phyloP scores from a whole-genome alignment of 441 rosid genomes.

The Euphorbia corollata region DNA sequence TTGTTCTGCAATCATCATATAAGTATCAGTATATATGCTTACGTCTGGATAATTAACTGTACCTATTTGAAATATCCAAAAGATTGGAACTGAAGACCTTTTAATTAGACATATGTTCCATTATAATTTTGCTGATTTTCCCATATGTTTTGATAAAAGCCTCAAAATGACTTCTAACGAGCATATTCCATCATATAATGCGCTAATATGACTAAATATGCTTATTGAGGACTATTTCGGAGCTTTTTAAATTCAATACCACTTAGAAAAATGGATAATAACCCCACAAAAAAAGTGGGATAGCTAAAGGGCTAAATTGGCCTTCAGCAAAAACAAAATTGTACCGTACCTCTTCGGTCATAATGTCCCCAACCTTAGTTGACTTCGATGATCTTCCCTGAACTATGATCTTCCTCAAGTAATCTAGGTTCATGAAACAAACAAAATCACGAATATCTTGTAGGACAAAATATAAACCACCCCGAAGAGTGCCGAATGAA shows the following conservation, averaged over 20 bases:
- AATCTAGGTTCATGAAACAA: constrained; percentile 41
- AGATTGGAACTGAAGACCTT: background rate
- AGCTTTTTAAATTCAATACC: too few species aligned
- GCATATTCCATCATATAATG: too few species aligned
- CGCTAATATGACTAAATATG: background rate
- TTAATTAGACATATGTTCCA: too few species aligned
- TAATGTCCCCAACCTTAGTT: constrained; percentile 91
- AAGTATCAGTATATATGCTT: background rate
- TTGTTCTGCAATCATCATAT: constrained; percentile 49
- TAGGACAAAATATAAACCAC: background rate
- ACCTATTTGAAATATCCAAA: background rate
- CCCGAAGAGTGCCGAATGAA: background rate
- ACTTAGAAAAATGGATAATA: too few species aligned
- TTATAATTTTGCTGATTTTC: too few species aligned
- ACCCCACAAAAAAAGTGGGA: too few species aligned
- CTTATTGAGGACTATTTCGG: background rate
- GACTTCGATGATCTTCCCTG: constrained; percentile 97
- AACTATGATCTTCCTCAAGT: constrained; percentile 80
- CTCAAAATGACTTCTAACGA: too few species aligned
- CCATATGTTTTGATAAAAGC: too few species aligned
- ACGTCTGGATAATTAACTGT: constrained; percentile 6
- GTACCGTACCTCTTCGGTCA: constrained; percentile 88
- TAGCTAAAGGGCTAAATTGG: too few species aligned
- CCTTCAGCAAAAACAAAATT: too few species aligned
- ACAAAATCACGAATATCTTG: constrained; percentile 1